phyloP scores from a whole-genome alignment of 2,329 filamentous ascomycete species.

The Clarireedia homoeocarpa region DNA sequence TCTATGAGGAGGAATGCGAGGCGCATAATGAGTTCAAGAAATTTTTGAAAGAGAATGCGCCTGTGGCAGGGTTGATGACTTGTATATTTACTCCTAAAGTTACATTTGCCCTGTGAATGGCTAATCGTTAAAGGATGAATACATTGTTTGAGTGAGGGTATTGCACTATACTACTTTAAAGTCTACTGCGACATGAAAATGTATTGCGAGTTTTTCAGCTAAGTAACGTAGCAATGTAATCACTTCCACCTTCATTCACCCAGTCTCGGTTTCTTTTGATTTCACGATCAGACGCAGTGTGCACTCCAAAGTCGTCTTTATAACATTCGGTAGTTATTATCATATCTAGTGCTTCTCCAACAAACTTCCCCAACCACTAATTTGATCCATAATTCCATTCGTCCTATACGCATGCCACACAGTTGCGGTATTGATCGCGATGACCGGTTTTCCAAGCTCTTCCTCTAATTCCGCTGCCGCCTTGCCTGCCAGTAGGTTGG shows the following conservation, averaged over 20 bases:
- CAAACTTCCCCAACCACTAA: conserved; percentile 16
- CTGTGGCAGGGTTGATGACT: conserved; percentile 16
- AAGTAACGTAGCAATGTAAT: background rate
- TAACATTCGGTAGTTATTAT: background rate
- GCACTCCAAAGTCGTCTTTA: too few species aligned
- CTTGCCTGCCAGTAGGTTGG: conserved; percentile 26
- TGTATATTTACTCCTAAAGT: conserved; percentile 12
- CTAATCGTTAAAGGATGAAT: background rate
- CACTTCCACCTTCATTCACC: too few species aligned
- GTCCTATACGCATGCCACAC: conserved; percentile 28
- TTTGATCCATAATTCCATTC: conserved; percentile 24
- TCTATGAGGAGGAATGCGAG: conserved; percentile 47
- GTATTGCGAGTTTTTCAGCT: background rate
- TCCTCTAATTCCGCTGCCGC: conserved; percentile 27
- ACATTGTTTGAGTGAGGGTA: too few species aligned
- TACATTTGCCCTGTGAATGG: background rate
- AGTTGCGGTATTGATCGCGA: conserved; percentile 30
- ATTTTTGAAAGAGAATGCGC: conserved; percentile 14
- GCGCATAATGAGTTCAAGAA: conserved; percentile 43
- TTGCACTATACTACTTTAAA: too few species aligned
- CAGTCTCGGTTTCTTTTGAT: too few species aligned
- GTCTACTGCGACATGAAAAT: background rate
- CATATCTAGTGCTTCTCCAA: conserved; percentile 13
- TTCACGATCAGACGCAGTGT: too few species aligned
- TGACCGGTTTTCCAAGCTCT: conserved; percentile 25